These are phyloP conservation scores for Vitis rupestris DNA, from an alignment of 164 flowering plant species.

Conservation along the genomic window DNA sequence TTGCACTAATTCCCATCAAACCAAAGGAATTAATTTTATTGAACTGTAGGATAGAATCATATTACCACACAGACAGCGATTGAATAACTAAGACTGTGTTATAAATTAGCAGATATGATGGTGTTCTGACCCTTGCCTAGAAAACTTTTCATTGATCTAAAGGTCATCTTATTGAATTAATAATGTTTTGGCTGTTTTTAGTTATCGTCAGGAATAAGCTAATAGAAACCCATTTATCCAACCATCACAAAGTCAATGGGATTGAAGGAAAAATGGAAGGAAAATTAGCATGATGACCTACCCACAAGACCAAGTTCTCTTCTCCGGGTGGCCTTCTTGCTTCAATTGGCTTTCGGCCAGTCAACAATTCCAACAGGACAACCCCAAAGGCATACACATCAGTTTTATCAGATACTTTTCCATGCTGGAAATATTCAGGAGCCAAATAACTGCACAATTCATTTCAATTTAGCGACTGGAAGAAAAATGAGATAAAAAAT, in stretches of 20 bases:
- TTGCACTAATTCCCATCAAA: too few relatives aligned
- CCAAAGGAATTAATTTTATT: too few relatives aligned
- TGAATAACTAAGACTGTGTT: too few relatives aligned
- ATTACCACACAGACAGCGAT: too few relatives aligned
- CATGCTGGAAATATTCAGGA: constrained; percentile 96
- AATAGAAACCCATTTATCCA: too few relatives aligned
- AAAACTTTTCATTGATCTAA: too few relatives aligned
- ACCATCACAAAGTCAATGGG: neutral
- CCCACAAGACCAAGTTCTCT: constrained; percentile 88
- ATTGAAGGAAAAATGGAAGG: neutral
- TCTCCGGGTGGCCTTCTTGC: constrained; percentile 66
- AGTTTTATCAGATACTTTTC: constrained; percentile 90
- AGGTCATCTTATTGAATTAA: too few relatives aligned
- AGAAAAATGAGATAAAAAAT: neutral
- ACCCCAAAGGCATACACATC: constrained; percentile 94
- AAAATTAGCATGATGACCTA: constrained; percentile 29
- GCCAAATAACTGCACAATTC: constrained; percentile 71
- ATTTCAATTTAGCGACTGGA: constrained; percentile 1
- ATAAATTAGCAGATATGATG: too few relatives aligned
- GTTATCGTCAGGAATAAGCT: too few relatives aligned
- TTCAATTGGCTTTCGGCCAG: constrained; percentile 89
- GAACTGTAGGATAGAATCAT: too few relatives aligned
- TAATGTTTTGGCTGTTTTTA: too few relatives aligned
- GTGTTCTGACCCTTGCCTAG: too few relatives aligned
- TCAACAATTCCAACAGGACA: constrained; percentile 76